Conservation (phyloP, 1,139 yeast species). For the Casaregolazyma lundiana region DNA sequence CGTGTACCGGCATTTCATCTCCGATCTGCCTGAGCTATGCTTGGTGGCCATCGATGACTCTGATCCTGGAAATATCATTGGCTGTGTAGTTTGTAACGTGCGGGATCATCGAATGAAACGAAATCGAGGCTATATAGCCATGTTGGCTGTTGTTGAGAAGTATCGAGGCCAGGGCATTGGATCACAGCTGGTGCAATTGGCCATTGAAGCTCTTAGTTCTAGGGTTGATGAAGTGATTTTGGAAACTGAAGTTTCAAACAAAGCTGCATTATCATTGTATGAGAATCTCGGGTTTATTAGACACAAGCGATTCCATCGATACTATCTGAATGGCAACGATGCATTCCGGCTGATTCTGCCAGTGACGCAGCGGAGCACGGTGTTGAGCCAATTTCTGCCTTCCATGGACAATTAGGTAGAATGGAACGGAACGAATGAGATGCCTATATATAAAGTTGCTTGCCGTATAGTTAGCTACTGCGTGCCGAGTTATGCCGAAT, state of each 20-base stretch:
- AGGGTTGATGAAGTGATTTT: conserved; percentile 82
- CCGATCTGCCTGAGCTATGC: conserved; percentile 65
- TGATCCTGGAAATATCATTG: conserved; percentile 43
- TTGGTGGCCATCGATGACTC: conserved; percentile 38
- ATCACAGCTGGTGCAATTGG: conserved; percentile 56
- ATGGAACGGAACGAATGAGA: too few relatives aligned
- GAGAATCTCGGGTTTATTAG: conserved; percentile 85
- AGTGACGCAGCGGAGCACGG: conserved; percentile 46
- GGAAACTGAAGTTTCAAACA: conserved; percentile 85
- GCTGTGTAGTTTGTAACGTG: conserved; percentile 81
- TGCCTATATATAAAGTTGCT: too few relatives aligned
- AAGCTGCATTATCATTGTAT: conserved; percentile 70
- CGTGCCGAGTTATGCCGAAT: too few relatives aligned
- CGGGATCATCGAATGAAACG: conserved; percentile 67
- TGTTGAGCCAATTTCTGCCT: conserved; percentile 36
- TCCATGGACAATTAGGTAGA: background rate
- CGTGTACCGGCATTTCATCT: conserved; percentile 63
- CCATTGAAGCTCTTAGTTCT: conserved; percentile 62
- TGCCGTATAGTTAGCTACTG: too few relatives aligned
- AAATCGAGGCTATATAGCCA: conserved; percentile 86
- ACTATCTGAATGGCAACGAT: conserved; percentile 88
- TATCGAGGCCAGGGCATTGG: conserved; percentile 83
- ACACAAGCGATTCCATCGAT: conserved; percentile 74
- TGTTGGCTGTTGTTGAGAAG: conserved; percentile 76
- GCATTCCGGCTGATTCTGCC: conserved; percentile 80